phyloP scores from a whole-genome alignment of 1,139 yeast genomes.

The Saccharomycopsis hybrid region DNA sequence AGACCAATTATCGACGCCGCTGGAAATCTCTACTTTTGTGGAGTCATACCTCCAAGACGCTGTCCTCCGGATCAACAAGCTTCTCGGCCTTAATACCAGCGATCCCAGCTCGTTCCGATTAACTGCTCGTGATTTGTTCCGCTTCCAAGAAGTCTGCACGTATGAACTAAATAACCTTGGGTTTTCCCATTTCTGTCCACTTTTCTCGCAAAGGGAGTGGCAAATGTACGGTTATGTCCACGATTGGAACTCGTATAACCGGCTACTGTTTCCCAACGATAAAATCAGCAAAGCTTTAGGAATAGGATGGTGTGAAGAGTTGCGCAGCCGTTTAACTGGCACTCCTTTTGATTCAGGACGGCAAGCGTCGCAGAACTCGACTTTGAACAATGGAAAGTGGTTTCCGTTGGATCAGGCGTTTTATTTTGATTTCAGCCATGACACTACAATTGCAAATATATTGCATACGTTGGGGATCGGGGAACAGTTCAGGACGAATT shows the following conservation, averaged over 20 bases:
- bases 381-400: slow-evolving; percentile 21
- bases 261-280: slow-evolving; percentile 17
- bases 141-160: slow-evolving; percentile 30
- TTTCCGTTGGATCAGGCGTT: slow-evolving; percentile 22
- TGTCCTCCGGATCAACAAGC: slow-evolving; percentile 26
- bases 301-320: slow-evolving; percentile 22
- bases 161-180: slow-evolving; percentile 30
- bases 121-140: slow-evolving; percentile 25
- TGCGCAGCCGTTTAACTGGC: slow-evolving; percentile 19
- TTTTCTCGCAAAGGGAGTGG: slow-evolving; percentile 31
- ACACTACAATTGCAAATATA: slow-evolving; percentile 20
- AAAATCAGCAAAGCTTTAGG: slow-evolving; percentile 22
- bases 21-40: too few species aligned
- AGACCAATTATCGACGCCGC: too few species aligned
- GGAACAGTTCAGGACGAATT: slow-evolving; percentile 23
- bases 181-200: slow-evolving; percentile 29
- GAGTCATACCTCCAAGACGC: slow-evolving; percentile 22
- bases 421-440: slow-evolving; percentile 23
- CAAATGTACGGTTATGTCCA: slow-evolving; percentile 28
- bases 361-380: slow-evolving; percentile 22
- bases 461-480: slow-evolving; percentile 22
- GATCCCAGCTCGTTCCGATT: too few species aligned
- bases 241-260: slow-evolving; percentile 21
- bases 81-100: slow-evolving; percentile 29
- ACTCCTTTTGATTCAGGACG: slow-evolving; percentile 13